These are phyloP conservation scores for Sarocladiaceae sp. DNA, from an alignment of 2,329 filamentous ascomycete species.

Conservation along the genomic window DNA sequence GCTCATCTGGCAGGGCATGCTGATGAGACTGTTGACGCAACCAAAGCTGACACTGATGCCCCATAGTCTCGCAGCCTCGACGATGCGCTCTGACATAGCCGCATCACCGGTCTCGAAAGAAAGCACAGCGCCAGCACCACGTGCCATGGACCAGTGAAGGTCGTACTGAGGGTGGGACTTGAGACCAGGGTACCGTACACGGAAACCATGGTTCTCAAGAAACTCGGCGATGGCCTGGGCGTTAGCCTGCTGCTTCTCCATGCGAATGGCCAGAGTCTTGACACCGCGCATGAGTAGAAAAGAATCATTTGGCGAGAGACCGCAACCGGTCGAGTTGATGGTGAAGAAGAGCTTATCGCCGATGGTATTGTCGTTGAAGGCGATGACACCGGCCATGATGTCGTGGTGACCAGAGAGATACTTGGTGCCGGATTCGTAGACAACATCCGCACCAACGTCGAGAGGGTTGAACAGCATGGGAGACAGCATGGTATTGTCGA, in stretches of 20 bases:
- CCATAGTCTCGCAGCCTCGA: constrained; percentile 86
- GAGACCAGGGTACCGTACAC: constrained; percentile 88
- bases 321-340: constrained; percentile 94
- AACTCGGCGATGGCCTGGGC: constrained; percentile 88
- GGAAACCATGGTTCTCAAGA: constrained; percentile 85
- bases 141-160: constrained; percentile 90
- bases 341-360: constrained; percentile 92
- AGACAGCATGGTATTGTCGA: constrained; percentile 99
- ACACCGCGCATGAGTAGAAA: constrained; percentile 93
- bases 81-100: constrained; percentile 78
- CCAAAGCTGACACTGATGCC: constrained; percentile 96
- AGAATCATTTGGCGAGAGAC: constrained; percentile 88
- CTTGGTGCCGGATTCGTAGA: constrained; percentile 97
- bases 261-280: constrained; percentile 93
- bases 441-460: constrained; percentile 88
- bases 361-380: constrained; percentile 73
- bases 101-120: constrained; percentile 94
- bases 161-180: constrained; percentile 96
- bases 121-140: constrained; percentile 87
- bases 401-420: constrained; percentile 98
- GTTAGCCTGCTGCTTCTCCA: constrained; percentile 97
- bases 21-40: constrained; percentile 96
- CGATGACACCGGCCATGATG: constrained; percentile 96
- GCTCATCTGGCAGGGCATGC: constrained; percentile 99
- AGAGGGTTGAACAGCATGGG: constrained; percentile 91